Evolutionary conservation across 1,284 basidiomycete species (phyloP).

Genomic region (Trichosporon asahii): DNA sequence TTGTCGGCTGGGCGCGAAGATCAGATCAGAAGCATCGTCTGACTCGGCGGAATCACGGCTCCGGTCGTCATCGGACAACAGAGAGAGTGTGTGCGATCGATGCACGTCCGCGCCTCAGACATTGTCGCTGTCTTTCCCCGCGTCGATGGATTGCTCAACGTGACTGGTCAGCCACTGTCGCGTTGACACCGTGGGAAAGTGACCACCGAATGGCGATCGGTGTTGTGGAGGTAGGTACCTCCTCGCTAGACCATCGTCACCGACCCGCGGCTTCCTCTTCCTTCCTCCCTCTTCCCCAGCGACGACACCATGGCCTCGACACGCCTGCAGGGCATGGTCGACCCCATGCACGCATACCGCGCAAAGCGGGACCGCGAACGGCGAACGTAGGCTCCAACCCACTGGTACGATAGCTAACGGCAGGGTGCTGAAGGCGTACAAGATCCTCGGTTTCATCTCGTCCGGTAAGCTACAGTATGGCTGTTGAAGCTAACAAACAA

Average conservation of each 20-base stretch:
- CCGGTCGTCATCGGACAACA: background rate
- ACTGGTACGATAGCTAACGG: background rate
- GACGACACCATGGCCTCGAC: constrained; percentile 20
- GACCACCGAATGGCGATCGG: background rate
- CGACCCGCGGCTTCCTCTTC: background rate
- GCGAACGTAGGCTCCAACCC: constrained; percentile 42
- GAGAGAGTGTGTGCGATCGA: no score
- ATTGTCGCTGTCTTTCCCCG: background rate
- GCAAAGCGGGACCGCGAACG: constrained; percentile 68
- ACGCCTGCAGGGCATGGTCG: constrained; percentile 29
- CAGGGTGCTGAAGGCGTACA: constrained; percentile 74
- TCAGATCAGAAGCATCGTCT: background rate
- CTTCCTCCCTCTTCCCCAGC: background rate
- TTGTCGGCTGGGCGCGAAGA: background rate
- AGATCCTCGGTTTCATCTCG: constrained; percentile 93
- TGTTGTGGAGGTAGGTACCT: background rate
- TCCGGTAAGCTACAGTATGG: constrained; percentile 54
- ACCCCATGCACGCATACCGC: constrained; percentile 75
- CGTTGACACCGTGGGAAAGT: constrained; percentile 20
- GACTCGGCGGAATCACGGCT: background rate
- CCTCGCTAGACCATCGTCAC: background rate
- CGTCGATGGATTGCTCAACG: background rate
- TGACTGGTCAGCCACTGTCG: background rate
- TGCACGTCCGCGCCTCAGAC: background rate
- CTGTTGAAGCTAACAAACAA: constrained; percentile 25